Conservation (phyloP, 2,329 filamentous ascomycete genomes). For the Paracoccidioides brasiliensis region DNA sequence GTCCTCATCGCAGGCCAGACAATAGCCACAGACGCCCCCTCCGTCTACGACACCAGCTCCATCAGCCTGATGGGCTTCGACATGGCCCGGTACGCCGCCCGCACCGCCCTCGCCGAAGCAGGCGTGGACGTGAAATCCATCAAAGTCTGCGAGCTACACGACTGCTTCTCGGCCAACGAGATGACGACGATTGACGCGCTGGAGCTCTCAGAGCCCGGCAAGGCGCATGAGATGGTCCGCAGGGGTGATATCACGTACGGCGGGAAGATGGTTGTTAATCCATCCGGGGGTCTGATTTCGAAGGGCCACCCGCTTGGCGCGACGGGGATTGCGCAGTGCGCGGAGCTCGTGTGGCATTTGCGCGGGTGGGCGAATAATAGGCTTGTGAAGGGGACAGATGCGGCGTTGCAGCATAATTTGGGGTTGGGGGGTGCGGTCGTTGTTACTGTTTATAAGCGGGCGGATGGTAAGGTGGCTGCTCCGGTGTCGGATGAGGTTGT, state of each 20-base stretch:
- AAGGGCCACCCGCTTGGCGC: slow-evolving; percentile 93
- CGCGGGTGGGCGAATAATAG: slow-evolving; percentile 94
- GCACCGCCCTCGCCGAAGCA: slow-evolving; percentile 57
- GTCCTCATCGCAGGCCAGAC: slow-evolving; percentile 78
- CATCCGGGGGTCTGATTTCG: slow-evolving; percentile 84
- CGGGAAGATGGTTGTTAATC: slow-evolving; percentile 70
- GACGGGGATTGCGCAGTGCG: slow-evolving; percentile 88
- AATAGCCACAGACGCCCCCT: slow-evolving; percentile 70
- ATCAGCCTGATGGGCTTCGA: slow-evolving; percentile 85
- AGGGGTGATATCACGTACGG: slow-evolving; percentile 85
- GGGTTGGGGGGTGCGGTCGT: slow-evolving; percentile 85
- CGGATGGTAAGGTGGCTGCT: slow-evolving; percentile 56
- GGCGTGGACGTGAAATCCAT: slow-evolving; percentile 53
- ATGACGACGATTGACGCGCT: slow-evolving; percentile 82
- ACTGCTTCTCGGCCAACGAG: slow-evolving; percentile 94
- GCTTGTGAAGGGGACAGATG: slow-evolving; percentile 51
- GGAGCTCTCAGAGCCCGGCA: slow-evolving; percentile 62
- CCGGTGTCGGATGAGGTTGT: slow-evolving; percentile 51
- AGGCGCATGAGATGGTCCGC: slow-evolving; percentile 83
- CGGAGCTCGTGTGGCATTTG: slow-evolving; percentile 89
- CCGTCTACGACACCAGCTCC: slow-evolving; percentile 62
- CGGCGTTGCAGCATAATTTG: slow-evolving; percentile 81
- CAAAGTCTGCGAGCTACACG: slow-evolving; percentile 82
- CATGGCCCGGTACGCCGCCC: slow-evolving; percentile 63
- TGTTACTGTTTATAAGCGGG: slow-evolving; percentile 75